A percentile compares a stretch with the other conserved stretches of the same genome.
Conservation (phyloP, 495 filamentous ascomycete species). For the Viridothelium virens region DNA sequence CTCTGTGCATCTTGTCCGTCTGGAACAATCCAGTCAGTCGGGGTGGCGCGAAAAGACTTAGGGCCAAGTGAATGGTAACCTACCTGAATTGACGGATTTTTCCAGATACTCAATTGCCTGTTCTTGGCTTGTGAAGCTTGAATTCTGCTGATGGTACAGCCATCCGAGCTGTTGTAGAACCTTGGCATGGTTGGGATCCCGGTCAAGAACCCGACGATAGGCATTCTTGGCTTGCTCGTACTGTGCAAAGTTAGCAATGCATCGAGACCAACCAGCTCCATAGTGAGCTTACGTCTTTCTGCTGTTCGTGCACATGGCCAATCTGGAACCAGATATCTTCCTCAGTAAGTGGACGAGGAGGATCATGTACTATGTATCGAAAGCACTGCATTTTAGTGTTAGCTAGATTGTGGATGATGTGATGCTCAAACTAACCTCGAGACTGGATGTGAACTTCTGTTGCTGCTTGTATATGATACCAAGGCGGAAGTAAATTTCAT, state of each 20-base stretch:
- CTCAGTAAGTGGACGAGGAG: conserved; percentile 85
- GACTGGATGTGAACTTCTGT: conserved; percentile 82
- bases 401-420: conserved; percentile 10
- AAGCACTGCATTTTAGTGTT: conserved; percentile 61
- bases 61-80: conserved; percentile 31
- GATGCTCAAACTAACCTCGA: conserved; percentile 58
- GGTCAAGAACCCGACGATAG: conserved; percentile 87
- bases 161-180: conserved; percentile 96
- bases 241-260: conserved; percentile 43
- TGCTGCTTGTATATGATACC: conserved; percentile 99
- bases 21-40: conserved; percentile 36
- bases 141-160: conserved; percentile 95
- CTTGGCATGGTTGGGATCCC: conserved; percentile 94
- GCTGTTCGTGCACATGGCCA: conserved; percentile 96
- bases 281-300: conserved; percentile 75
- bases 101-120: conserved; percentile 94
- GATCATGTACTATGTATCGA: conserved; percentile 92
- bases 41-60: conserved; percentile 12
- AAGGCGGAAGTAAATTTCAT: conserved; percentile 97
- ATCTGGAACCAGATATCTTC: conserved; percentile 99
- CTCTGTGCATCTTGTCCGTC: conserved; percentile 93
- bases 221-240: conserved; percentile 87
- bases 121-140: conserved; percentile 81
- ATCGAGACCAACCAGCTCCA: conserved; percentile 18
- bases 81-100: conserved; percentile 91